Percentiles rank a stretch among this genome's conserved stretches.
phyloP scores from a whole-genome alignment of 116 monocot genomes.

The Cymodocea nodosa region DNA sequence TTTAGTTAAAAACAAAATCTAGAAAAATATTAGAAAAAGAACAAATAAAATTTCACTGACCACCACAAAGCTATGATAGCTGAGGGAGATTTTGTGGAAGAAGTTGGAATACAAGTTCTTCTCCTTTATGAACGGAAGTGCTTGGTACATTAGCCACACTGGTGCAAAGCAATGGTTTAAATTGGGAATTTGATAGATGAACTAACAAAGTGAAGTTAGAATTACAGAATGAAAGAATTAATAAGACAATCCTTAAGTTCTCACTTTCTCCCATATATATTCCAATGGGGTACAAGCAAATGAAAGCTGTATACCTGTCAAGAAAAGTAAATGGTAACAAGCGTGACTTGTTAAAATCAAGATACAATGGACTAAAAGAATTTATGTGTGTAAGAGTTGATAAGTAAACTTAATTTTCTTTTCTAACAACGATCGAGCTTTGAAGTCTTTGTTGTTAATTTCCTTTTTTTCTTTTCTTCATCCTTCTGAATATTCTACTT shows the following conservation, averaged over 20 bases:
- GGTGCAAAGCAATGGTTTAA: slow-evolving; percentile 6
- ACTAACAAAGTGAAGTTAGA: background rate
- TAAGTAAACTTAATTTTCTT: too few species aligned
- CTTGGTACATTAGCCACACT: slow-evolving; percentile 82
- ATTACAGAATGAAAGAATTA: background rate
- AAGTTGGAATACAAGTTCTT: slow-evolving; percentile 49
- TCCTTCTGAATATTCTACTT: too few species aligned
- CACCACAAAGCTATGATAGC: slow-evolving; percentile 56
- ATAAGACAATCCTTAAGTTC: slow-evolving; percentile 2
- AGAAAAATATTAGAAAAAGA: background rate
- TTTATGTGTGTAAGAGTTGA: background rate
- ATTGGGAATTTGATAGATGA: background rate
- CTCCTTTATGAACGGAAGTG: slow-evolving; percentile 77
- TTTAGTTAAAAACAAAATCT: background rate
- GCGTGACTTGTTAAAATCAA: background rate
- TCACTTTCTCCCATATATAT: slow-evolving; percentile 83
- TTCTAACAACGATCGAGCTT: too few species aligned
- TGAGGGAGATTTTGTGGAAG: slow-evolving; percentile 37
- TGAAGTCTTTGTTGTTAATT: too few species aligned
- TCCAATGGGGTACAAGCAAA: slow-evolving; percentile 74
- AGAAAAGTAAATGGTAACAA: background rate
- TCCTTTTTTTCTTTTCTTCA: too few species aligned
- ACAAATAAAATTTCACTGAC: slow-evolving; percentile 11
- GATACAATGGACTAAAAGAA: background rate
- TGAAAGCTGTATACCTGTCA: slow-evolving; percentile 79